Percentiles rank a stretch among this genome's conserved stretches.
These are phyloP conservation scores for Anethum foeniculum DNA, from an alignment of 140 eudicot genomes.

Conservation along the genomic window DNA sequence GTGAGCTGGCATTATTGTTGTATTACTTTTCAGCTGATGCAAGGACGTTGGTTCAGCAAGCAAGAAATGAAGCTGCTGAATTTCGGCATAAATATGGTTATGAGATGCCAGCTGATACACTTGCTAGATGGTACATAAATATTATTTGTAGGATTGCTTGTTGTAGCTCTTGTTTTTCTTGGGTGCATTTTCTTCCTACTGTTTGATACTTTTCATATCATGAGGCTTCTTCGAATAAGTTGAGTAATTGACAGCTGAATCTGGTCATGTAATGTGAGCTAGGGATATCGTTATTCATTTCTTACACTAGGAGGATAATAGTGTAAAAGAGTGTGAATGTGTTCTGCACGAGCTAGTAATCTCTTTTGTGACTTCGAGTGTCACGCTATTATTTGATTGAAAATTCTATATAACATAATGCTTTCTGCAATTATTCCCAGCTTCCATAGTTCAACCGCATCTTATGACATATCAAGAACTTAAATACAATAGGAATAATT, in stretches of 20 bases:
- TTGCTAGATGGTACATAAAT: constrained; percentile 70
- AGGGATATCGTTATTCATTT: not conserved
- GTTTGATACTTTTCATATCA: not conserved
- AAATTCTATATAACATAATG: not conserved
- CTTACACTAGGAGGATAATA: not conserved
- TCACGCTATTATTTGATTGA: not conserved
- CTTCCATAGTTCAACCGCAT: not conserved
- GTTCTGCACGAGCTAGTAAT: not conserved
- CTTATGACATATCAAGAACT: not conserved
- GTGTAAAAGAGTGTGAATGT: not conserved
- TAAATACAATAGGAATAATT: not conserved
- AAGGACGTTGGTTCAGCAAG: constrained; percentile 94
- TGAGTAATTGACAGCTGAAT: not conserved
- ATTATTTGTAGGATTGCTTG: not conserved
- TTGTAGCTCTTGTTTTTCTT: not conserved
- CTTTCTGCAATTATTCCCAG: not conserved
- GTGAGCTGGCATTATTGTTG: not conserved
- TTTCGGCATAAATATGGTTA: constrained; percentile 85
- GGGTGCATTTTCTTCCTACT: not conserved
- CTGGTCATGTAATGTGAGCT: not conserved
- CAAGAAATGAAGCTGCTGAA: constrained; percentile 98
- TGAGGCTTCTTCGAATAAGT: not conserved
- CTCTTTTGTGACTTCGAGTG: not conserved
- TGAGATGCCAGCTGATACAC: constrained; percentile 92
- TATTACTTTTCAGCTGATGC: constrained; percentile 70